phyloP scores from a whole-genome alignment of 208 protist species.

The Trypanosoma lewisi region DNA sequence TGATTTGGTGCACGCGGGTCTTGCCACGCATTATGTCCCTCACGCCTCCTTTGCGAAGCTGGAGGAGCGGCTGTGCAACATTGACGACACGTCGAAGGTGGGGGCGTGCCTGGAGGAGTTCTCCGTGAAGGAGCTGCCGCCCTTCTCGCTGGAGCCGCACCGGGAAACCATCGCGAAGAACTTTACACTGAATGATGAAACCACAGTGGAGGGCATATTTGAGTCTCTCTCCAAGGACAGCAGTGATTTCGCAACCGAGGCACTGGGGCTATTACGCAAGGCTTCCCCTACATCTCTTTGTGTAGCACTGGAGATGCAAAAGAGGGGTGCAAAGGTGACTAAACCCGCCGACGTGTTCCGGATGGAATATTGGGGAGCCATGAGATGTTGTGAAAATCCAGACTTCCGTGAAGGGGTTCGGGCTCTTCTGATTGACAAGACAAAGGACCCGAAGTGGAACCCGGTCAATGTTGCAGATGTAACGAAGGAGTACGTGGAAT shows the following conservation, averaged over 20 bases:
- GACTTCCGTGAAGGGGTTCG: slow-evolving; percentile 85
- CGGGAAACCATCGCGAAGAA: slow-evolving; percentile 28
- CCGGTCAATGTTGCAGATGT: slow-evolving; percentile 54
- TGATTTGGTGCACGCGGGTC: slow-evolving; percentile 61
- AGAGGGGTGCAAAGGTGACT: slow-evolving; percentile 32
- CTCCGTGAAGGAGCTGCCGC: slow-evolving; percentile 30
- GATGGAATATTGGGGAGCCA: slow-evolving; percentile 56
- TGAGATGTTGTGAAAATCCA: slow-evolving; percentile 29
- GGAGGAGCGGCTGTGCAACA: slow-evolving; percentile 47
- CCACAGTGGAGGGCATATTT: slow-evolving; percentile 49
- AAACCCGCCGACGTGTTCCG: slow-evolving; percentile 49
- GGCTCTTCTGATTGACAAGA: slow-evolving; percentile 81
- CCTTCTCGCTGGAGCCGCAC: slow-evolving; percentile 40
- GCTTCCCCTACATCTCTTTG: slow-evolving; percentile 59
- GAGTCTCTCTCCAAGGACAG: slow-evolving; percentile 23
- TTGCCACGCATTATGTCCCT: slow-evolving; percentile 84
- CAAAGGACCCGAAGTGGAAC: slow-evolving; percentile 77
- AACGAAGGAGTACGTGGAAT: slow-evolving; percentile 25
- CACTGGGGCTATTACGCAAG: slow-evolving; percentile 28
- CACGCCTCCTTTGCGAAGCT: slow-evolving; percentile 43
- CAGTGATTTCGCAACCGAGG: slow-evolving; percentile 31
- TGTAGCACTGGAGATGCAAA: slow-evolving; percentile 56
- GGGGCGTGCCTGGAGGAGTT: slow-evolving; percentile 48
- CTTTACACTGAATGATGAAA: slow-evolving; percentile 36
- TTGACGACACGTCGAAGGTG: slow-evolving; percentile 31